Base-by-base conservation (phyloP, 768 basidiomycete species). In the Xerocomellus dryophilus region DNA sequence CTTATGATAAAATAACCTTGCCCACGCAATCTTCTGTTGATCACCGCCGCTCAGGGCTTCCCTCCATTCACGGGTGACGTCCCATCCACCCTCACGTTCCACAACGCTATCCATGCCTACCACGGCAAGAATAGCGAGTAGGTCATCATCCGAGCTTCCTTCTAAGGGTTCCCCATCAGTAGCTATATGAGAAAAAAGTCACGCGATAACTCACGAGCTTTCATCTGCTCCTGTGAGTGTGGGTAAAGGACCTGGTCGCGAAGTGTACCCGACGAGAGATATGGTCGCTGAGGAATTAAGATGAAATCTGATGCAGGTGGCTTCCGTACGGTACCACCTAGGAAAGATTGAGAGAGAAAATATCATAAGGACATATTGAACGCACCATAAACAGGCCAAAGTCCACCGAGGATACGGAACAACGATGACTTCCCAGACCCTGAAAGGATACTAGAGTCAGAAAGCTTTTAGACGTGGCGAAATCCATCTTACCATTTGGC, bases 231-330 rank as follows among this genome's bases (percentile, higher is more conserved):
- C 58, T 82, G 82, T 15, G 84, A 86, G 70, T 98, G 89, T 6
- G 96, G 96, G 68, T 99, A 99, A 46, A 93, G 97, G 61, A 99
- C 82, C 70, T 99, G 96, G 67, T 99, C 96, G 14, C 96, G 84
- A 3, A 99, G 80, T 0, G 93, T 98, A 6, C 96, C 96, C 18
- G 91, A 77, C 1, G 88, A 90, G n/a, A 98, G 80, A 69, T 98
- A 98, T 2, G 96, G 96, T 34, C 96, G 79, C 69, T 99, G 96
- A 20, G 96, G 96, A 54, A 99, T 96, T 54, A 98, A 78, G 40
- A 95, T 92, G 68, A 99, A 98, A 53, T 94, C 82, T 5, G 82
- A 81, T 5, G 92, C 86, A 7, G 88, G 81, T 0, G 96, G 96
- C 70, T 98, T 97, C 61, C 86, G 83, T 15, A 99, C 93, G 29